phyloP scores from a whole-genome alignment of 2,329 filamentous ascomycete species.

The Colletotrichum tamarilloi region DNA sequence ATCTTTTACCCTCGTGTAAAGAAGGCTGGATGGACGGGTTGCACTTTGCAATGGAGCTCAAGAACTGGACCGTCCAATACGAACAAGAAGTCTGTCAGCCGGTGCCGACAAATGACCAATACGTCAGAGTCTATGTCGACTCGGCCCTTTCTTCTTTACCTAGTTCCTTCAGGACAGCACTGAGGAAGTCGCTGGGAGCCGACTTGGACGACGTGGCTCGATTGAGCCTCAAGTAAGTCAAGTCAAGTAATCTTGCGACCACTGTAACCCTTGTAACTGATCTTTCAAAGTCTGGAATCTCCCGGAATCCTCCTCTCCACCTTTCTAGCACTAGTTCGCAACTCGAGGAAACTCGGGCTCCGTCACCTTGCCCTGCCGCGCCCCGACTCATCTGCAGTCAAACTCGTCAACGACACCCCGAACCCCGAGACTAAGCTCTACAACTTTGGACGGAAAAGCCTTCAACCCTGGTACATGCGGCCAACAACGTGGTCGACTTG shows the following conservation, averaged over 20 bases:
- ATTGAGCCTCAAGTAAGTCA: constrained; percentile 25
- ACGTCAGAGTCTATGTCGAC: constrained; percentile 38
- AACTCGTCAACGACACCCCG: constrained; percentile 47
- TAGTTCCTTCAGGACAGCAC: constrained; percentile 14
- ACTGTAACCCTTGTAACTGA: background rate
- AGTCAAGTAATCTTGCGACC: too few species aligned
- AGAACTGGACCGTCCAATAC: constrained; percentile 60
- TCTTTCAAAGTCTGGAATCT: constrained; percentile 6
- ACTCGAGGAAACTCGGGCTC: constrained; percentile 56
- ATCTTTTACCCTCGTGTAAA: constrained; percentile 51
- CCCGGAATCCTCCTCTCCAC: background rate
- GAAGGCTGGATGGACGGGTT: constrained; percentile 60
- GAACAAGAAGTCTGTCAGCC: constrained; percentile 51
- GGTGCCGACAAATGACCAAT: constrained; percentile 48
- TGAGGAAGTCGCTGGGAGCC: constrained; percentile 31
- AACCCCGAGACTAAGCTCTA: constrained; percentile 55
- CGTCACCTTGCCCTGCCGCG: constrained; percentile 62
- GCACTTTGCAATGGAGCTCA: constrained; percentile 63
- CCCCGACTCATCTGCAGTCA: constrained; percentile 48
- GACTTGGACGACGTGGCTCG: constrained; percentile 35
- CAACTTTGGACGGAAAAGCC: constrained; percentile 53
- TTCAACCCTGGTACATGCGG: constrained; percentile 65
- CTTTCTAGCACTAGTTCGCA: constrained; percentile 52
- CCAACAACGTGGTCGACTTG: constrained; percentile 59
- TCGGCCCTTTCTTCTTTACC: constrained; percentile 47